These are phyloP conservation scores for Sclerospora graminicola DNA, from an alignment of 352 stramenopile genomes.

Conservation along the genomic window DNA sequence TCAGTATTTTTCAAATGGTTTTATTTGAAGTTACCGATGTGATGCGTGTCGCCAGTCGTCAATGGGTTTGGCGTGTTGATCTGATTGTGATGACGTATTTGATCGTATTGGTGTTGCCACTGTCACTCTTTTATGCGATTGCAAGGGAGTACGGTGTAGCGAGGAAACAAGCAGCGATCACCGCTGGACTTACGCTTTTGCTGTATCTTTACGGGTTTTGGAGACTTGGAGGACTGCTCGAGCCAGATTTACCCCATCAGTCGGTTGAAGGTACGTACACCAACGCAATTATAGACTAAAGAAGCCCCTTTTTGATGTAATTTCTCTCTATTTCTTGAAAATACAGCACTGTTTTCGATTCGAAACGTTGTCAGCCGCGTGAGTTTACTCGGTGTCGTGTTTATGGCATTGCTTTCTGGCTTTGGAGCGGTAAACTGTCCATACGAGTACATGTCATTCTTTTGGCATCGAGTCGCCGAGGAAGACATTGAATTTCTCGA, in stretches of 20 bases:
- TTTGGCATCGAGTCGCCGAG: slow-evolving; percentile 64
- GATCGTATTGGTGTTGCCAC: slow-evolving; percentile 61
- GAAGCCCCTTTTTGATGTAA: no score
- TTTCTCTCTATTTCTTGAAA: neutral
- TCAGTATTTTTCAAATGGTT: slow-evolving; percentile 76
- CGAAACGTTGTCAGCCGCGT: slow-evolving; percentile 75
- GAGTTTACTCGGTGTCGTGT: slow-evolving; percentile 67
- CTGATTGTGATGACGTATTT: slow-evolving; percentile 71
- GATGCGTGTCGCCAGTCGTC: slow-evolving; percentile 42
- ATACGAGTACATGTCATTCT: slow-evolving; percentile 82
- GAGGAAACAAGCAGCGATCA: slow-evolving; percentile 11
- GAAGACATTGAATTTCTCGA: slow-evolving; percentile 78
- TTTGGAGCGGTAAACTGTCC: slow-evolving; percentile 80
- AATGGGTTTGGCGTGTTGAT: slow-evolving; percentile 70
- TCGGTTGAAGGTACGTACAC: slow-evolving; percentile 36
- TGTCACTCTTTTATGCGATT: slow-evolving; percentile 67
- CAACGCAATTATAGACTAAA: neutral
- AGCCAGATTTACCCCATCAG: slow-evolving; percentile 29
- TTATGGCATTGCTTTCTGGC: slow-evolving; percentile 74
- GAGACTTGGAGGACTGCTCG: slow-evolving; percentile 43
- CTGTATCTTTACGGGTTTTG: slow-evolving; percentile 76
- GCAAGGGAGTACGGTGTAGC: slow-evolving; percentile 47
- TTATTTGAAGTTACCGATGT: slow-evolving; percentile 74
- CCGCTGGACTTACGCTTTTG: slow-evolving; percentile 19
- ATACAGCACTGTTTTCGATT: slow-evolving; percentile 58